phyloP scores from a whole-genome alignment of 1,284 basidiomycete genomes.

The Tylopilus sp. region DNA sequence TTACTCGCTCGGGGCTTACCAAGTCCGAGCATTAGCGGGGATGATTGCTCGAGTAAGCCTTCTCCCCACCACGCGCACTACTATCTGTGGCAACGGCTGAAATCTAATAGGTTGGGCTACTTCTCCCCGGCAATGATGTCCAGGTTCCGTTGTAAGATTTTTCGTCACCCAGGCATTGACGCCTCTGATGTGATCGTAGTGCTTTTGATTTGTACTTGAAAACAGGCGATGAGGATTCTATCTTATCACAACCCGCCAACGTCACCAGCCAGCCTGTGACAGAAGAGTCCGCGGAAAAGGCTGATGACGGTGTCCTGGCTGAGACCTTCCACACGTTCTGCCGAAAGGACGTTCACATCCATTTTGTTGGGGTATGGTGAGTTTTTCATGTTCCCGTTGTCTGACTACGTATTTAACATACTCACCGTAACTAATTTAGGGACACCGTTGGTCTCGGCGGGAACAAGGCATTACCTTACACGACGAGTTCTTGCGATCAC shows the following conservation, averaged over 20 bases:
- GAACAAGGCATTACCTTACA: slow-evolving; percentile 39
- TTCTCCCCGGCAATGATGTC: slow-evolving; percentile 47
- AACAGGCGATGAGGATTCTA: slow-evolving; percentile 27
- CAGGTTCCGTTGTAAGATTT: slow-evolving; percentile 49
- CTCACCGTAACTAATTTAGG: slow-evolving; percentile 23
- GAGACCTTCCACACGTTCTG: slow-evolving; percentile 42
- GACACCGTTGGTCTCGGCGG: slow-evolving; percentile 48
- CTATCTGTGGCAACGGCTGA: not conserved
- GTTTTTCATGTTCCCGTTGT: slow-evolving; percentile 3
- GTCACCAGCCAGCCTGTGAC: slow-evolving; percentile 19
- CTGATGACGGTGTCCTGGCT: slow-evolving; percentile 25
- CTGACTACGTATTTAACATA: not conserved
- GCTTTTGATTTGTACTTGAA: slow-evolving; percentile 44
- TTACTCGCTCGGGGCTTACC: slow-evolving; percentile 54
- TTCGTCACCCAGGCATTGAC: not conserved
- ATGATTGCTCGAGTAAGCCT: slow-evolving; percentile 47
- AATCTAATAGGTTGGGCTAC: slow-evolving; percentile 45
- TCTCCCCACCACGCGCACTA: not conserved
- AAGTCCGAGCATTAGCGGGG: slow-evolving; percentile 48
- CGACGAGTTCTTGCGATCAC: slow-evolving; percentile 39
- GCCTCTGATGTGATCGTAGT: slow-evolving; percentile 21
- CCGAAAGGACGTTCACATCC: slow-evolving; percentile 38
- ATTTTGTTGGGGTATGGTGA: slow-evolving; percentile 53
- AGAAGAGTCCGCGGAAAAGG: slow-evolving; percentile 23
- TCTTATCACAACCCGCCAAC: slow-evolving; percentile 19